These are phyloP conservation scores for Mycothermus thermophilus DNA, from an alignment of 495 filamentous ascomycete species.

Conservation along the genomic window DNA sequence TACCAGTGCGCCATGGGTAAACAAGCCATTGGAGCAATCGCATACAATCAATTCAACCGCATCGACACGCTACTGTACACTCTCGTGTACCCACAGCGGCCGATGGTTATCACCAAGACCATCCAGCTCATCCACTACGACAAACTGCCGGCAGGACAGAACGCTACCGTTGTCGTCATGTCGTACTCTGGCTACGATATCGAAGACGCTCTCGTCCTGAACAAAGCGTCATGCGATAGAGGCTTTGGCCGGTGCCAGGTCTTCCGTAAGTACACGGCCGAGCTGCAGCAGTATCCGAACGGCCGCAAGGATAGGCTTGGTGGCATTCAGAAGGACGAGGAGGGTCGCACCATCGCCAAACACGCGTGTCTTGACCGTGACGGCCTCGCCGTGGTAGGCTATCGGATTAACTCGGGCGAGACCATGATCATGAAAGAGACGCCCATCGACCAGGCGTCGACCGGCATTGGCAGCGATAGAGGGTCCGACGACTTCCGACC, in stretches of 20 bases:
- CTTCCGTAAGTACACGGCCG: constrained; percentile 71
- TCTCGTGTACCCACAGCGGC: constrained; percentile 95
- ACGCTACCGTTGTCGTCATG: constrained; percentile 96
- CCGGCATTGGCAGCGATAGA: constrained; percentile 48
- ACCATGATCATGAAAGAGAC: constrained; percentile 78
- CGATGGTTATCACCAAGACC: constrained; percentile 90
- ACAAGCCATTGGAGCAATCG: constrained; percentile 96
- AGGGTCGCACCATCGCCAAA: constrained; percentile 45
- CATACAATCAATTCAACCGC: constrained; percentile 89
- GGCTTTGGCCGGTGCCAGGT: constrained; percentile 96
- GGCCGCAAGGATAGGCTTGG: constrained; percentile 60
- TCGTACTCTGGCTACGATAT: constrained; percentile 99
- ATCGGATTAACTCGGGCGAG: constrained; percentile 55
- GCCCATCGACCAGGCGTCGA: constrained; percentile 55
- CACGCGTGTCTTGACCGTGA: constrained; percentile 62
- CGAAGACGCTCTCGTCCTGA: constrained; percentile 92
- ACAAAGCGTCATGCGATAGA: constrained; percentile 86
- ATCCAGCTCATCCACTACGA: constrained; percentile 97
- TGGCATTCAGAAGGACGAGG: constrained; percentile 43
- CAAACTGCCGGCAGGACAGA: constrained; percentile 91
- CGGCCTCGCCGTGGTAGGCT: constrained; percentile 73
- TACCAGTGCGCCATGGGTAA: constrained; percentile 99
- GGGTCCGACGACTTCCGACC: constrained; percentile 49
- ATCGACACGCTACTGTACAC: constrained; percentile 93
- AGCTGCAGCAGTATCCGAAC: constrained; percentile 69